Evolutionary conservation across 1,139 yeast species (phyloP), one percentile per base, ranked within the genome.

Genomic region (Kazachstania sp.): DNA sequence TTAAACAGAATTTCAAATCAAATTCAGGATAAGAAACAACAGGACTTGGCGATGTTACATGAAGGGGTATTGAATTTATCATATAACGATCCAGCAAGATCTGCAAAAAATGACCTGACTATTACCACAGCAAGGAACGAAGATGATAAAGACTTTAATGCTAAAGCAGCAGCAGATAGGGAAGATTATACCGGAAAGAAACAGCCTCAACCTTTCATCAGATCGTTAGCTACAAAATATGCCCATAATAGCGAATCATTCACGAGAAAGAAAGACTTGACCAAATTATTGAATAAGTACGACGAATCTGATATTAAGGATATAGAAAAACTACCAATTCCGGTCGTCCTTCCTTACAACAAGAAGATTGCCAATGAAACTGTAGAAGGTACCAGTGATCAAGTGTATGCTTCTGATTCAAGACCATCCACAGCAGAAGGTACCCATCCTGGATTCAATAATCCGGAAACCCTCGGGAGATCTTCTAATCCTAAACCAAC

Each of bases 1-100:
- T 59, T 68, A 36, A 56, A 61, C 7, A 57, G 68, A 18, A 45
- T 69, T 23, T 48, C 54, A 1, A 47, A 53, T 16, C 61, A 60
- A 43, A 56, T 51, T 3, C 42, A 43, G 8, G 39, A 39, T 3
- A 50, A 50, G 31, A 51, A 56, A 26, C 55, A 51, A 23, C 49
- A 54, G 38, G 55, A 58, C 23, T n/a, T 51, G 15, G 45, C 49
- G 11, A 47, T 45, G 13, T 44, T 46, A 20, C 13, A 19, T 29
- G 12, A 37, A 16, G 34, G 23, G 2, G 16, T 39, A 29, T 15
- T 39, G 23, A 13, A 39, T n/a, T 12, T 39, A 19, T 15, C 35
- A 19, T 39, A 28, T 12, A 11, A 30, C 15, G 32, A 39, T 29
- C 18, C 41, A 6, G 3, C 4, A 9, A 20, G 15, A 16, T 8